phyloP scores from a whole-genome alignment of 1,284 basidiomycete genomes.

The Lentinus polychrous region DNA sequence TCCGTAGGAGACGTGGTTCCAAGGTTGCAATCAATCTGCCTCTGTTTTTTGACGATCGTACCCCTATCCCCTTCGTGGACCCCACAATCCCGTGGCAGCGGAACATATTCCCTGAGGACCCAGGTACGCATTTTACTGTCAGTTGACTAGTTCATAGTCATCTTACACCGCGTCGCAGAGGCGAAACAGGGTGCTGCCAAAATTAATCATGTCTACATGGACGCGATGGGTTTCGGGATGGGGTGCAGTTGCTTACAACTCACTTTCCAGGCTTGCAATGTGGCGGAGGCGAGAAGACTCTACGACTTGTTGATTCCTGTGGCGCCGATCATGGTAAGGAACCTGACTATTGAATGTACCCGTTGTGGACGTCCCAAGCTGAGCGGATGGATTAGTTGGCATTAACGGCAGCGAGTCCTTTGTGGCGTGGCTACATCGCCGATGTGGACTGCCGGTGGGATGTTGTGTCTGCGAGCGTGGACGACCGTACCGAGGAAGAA shows the following conservation, averaged over 20 bases:
- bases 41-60: slow-evolving; percentile 84
- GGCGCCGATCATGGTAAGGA: slow-evolving; percentile 88
- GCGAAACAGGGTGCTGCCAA: slow-evolving; percentile 85
- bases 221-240: slow-evolving; percentile 99
- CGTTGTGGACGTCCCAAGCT: no score
- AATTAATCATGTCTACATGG: slow-evolving; percentile 93
- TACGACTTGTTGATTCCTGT: slow-evolving; percentile 95
- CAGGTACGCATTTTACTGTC: slow-evolving; percentile 39
- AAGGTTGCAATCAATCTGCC: slow-evolving; percentile 97
- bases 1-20: slow-evolving; percentile 82
- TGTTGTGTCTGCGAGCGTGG: slow-evolving; percentile 94
- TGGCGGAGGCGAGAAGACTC: slow-evolving; percentile 84
- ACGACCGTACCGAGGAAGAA: slow-evolving; percentile 95
- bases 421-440: slow-evolving; percentile 91
- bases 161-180: slow-evolving; percentile 39
- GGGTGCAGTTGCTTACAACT: slow-evolving; percentile 97
- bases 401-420: slow-evolving; percentile 88
- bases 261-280: slow-evolving; percentile 95
- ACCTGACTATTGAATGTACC: no score
- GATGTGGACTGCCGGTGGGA: slow-evolving; percentile 99
- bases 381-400: slow-evolving; percentile 57
- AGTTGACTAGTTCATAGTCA: background rate
- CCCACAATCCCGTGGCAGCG: slow-evolving; percentile 86
- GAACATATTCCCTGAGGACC: slow-evolving; percentile 73
- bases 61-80: slow-evolving; percentile 86